Conservation (phyloP, 495 filamentous ascomycete genomes). For the Penicillium coprophilum region DNA sequence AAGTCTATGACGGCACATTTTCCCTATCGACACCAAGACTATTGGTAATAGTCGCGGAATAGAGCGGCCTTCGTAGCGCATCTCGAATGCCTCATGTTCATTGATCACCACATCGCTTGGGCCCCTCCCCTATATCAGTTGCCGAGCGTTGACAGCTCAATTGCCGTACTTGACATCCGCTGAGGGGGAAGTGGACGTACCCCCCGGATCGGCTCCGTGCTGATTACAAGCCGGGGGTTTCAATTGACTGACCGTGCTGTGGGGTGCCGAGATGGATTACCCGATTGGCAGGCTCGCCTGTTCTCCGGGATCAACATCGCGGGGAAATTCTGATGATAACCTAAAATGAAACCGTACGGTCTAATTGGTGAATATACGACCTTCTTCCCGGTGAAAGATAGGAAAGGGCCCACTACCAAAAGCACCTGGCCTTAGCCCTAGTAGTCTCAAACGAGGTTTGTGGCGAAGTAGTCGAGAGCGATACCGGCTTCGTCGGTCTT, state of each 20-base stretch:
- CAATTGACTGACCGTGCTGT: not conserved
- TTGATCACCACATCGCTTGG: not conserved
- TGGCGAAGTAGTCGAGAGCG: not conserved
- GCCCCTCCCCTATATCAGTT: not conserved
- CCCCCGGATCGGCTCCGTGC: constrained; percentile 1
- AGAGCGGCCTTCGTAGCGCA: not conserved
- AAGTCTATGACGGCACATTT: not conserved
- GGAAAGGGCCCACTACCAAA: constrained; percentile 16
- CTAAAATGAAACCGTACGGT: not conserved
- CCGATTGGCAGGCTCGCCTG: constrained; percentile 3
- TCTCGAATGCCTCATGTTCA: not conserved
- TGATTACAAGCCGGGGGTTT: not conserved
- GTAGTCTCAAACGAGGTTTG: constrained; percentile 18
- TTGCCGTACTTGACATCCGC: constrained; percentile 10
- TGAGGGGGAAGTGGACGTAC: constrained; percentile 4
- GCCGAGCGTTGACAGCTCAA: not conserved
- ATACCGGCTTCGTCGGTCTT: not conserved
- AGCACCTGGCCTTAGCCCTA: constrained; percentile 9
- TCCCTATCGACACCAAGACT: not conserved
- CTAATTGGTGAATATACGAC: not conserved
- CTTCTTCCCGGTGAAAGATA: constrained; percentile 4
- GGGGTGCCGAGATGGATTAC: constrained; percentile 2
- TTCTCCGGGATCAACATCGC: constrained; percentile 1
- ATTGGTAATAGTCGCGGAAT: constrained; percentile 6
- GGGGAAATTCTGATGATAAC: constrained; percentile 4